Base-by-base conservation (phyloP, 1,284 basidiomycete species). In the Heterobasidion parviporum region DNA sequence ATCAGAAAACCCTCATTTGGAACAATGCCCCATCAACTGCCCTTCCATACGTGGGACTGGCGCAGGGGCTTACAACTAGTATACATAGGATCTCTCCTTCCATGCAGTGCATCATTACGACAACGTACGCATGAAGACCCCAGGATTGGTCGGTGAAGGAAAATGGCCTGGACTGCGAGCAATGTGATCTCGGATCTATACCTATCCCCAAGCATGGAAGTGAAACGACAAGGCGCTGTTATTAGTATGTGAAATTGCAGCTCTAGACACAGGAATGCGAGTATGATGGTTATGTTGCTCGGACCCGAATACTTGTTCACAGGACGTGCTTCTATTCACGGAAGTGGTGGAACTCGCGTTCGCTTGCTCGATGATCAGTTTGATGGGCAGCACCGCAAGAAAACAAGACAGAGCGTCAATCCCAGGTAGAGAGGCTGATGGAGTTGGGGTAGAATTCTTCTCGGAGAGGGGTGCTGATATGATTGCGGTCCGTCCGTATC, bases 1-100 rank as follows among this genome's bases (percentile, higher is more conserved):
- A 53, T 53, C 52, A 53, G 52, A 53, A 53, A 15, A 10, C 36
- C 38, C 38, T 41, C 38, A 41, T 41, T 41, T 41, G 38, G 38
- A 6, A 41, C 38, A n/a, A 41, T 10, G 12, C 12, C 12, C 12
- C n/a, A 41, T 41, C 38, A 41, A 12, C 38, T 12, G 7, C 38
- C n/a, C 38, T 35, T 51, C 32, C 8, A 52, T 34, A 35, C 33
- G 50, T 52, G 50, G 33, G 50, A 52, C 35, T 38, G 33, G 18
- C 50, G 38, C 18, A 32, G 16, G 12, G 47, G 38, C 38, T n/a
- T 41, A 10, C n/a, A n/a, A 41, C 38, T 41, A n/a, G 4, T 6
- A n/a, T 41, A 41, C 38, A 41, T 41, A 5, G 7, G 38, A 41
- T n/a, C 38, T n/a, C 1, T 41, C 38, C 38, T 41, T 41, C 38